phyloP scores from a whole-genome alignment of 768 basidiomycete genomes.

The Boletellus sp. region DNA sequence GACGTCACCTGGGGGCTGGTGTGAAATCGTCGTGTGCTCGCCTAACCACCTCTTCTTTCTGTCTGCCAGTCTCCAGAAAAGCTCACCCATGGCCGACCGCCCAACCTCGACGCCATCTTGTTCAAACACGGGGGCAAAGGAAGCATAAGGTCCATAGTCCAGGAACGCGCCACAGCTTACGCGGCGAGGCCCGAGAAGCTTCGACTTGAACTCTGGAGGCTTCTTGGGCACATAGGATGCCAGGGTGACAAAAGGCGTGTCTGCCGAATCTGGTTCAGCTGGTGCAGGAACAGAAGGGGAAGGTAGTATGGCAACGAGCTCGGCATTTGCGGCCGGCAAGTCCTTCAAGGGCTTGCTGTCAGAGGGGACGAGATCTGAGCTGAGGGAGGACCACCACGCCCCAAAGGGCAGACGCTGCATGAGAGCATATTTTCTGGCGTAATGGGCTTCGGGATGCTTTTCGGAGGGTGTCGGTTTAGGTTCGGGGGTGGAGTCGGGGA shows the following conservation, averaged over 20 bases:
- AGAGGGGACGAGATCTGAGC: constrained; percentile 39
- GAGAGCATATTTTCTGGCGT: constrained; percentile 64
- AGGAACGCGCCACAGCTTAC: constrained; percentile 67
- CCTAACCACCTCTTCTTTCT: constrained; percentile 33
- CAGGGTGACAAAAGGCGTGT: constrained; percentile 41
- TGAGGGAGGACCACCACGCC: constrained; percentile 76
- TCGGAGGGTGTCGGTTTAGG: constrained; percentile 21
- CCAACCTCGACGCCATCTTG: constrained; percentile 75
- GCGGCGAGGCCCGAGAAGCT: constrained; percentile 47
- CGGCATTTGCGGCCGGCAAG: constrained; percentile 63
- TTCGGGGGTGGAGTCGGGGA: constrained; percentile 21
- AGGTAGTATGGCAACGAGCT: constrained; percentile 72
- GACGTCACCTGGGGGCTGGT: not conserved
- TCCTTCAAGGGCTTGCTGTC: constrained; percentile 44
- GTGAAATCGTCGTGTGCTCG: constrained; percentile 12
- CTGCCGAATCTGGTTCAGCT: constrained; percentile 26
- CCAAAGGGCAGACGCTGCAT: constrained; percentile 75
- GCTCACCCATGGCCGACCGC: constrained; percentile 54
- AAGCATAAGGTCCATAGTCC: constrained; percentile 72
- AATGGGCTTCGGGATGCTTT: constrained; percentile 26
- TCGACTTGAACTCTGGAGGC: constrained; percentile 38
- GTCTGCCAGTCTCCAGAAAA: constrained; percentile 50
- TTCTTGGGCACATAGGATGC: constrained; percentile 52
- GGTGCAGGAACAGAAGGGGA: constrained; percentile 41
- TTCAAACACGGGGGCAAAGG: constrained; percentile 77